Evolutionary conservation across 2,329 filamentous ascomycete genomes (phyloP).

Genomic region (Arthrobotrys pseudoclavata): DNA sequence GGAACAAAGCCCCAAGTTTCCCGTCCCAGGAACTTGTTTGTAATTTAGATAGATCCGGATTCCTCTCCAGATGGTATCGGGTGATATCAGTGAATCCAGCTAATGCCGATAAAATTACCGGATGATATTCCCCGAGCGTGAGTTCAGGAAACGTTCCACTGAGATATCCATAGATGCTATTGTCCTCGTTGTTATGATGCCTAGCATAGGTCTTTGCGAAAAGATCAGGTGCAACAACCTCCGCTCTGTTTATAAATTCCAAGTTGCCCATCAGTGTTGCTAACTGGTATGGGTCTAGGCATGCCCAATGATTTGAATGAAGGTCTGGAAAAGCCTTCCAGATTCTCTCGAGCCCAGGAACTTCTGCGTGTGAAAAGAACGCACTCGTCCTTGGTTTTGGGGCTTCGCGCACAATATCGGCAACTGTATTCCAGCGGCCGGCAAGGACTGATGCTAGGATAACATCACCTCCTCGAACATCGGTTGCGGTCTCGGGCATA

Average conservation of each 20-base stretch:
- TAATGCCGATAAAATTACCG: conserved; percentile 9
- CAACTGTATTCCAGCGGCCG: background rate
- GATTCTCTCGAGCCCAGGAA: conserved; percentile 14
- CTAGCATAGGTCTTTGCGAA: background rate
- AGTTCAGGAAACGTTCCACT: background rate
- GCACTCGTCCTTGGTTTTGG: background rate
- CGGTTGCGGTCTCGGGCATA: background rate
- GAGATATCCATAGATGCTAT: background rate
- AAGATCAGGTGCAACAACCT: background rate
- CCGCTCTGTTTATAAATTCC: background rate
- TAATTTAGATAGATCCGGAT: background rate
- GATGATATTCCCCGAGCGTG: conserved; percentile 7
- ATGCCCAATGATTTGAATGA: conserved; percentile 2
- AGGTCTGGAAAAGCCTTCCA: background rate
- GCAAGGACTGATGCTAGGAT: conserved; percentile 1
- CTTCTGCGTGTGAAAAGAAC: conserved; percentile 18
- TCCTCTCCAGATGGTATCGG: conserved; percentile 5
- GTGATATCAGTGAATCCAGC: conserved; percentile 22
- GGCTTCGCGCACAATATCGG: background rate
- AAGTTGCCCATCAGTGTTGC: conserved; percentile 17
- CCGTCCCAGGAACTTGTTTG: background rate
- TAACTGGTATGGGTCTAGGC: conserved; percentile 14
- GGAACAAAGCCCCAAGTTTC: background rate
- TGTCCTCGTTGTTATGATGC: background rate
- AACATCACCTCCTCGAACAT: conserved; percentile 11